Evolutionary conservation across 2,329 filamentous ascomycete species (phyloP).

Genomic region (Colletotrichum acutatum): DNA sequence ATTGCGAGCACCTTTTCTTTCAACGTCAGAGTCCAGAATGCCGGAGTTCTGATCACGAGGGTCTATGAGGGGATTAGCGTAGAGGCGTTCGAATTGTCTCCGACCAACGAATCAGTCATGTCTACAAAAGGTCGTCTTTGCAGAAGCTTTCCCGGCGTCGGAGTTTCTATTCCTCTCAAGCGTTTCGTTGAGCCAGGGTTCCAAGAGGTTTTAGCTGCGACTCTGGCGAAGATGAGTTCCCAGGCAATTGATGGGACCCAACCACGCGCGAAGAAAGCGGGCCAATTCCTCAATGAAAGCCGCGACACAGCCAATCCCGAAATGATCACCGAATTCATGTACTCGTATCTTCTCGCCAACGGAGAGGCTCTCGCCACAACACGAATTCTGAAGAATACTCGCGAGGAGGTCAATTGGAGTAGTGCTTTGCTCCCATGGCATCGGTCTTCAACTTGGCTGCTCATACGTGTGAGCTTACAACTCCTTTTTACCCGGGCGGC

Average conservation of each 20-base stretch:
- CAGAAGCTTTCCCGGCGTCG: constrained; percentile 42
- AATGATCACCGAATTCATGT: constrained; percentile 62
- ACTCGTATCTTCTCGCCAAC: constrained; percentile 51
- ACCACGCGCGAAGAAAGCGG: constrained; percentile 49
- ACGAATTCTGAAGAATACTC: constrained; percentile 61
- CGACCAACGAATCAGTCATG: constrained; percentile 41
- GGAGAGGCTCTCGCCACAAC: constrained; percentile 42
- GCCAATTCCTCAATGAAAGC: constrained; percentile 48
- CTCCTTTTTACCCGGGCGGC: constrained; percentile 28
- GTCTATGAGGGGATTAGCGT: constrained; percentile 38
- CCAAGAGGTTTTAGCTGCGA: constrained; percentile 38
- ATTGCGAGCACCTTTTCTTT: constrained; percentile 37
- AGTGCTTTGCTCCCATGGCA: constrained; percentile 54
- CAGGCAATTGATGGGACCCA: constrained; percentile 39
- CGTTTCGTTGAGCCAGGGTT: constrained; percentile 36
- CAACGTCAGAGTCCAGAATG: constrained; percentile 48
- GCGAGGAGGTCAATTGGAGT: constrained; percentile 63
- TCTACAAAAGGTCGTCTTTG: constrained; percentile 43
- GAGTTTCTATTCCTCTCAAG: constrained; percentile 36
- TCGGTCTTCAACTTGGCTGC: constrained; percentile 64
- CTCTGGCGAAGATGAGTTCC: constrained; percentile 43
- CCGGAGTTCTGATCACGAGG: constrained; percentile 44
- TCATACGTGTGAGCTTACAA: constrained; percentile 64
- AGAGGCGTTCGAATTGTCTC: constrained; percentile 48
- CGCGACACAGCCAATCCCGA: constrained; percentile 61